Evolutionary conservation across 768 basidiomycete genomes (phyloP).

Genomic region (Agrocybe pediades): DNA sequence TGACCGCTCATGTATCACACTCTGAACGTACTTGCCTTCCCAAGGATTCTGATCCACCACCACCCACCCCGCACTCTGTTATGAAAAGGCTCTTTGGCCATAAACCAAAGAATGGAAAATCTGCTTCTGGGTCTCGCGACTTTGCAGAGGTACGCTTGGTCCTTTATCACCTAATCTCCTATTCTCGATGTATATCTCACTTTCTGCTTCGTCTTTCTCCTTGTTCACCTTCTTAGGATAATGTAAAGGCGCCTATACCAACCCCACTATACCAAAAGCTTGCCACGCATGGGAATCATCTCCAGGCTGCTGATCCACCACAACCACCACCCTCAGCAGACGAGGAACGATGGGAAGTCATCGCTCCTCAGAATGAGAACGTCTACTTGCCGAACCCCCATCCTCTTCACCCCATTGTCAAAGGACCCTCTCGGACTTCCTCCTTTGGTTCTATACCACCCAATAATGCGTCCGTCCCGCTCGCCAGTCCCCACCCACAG

Average conservation of each 20-base stretch:
- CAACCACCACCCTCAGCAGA: slow-evolving; percentile 19
- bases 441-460: slow-evolving; percentile 49
- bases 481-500: slow-evolving; percentile 33
- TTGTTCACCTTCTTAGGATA: slow-evolving; percentile 14
- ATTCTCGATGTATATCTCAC: slow-evolving; percentile 1
- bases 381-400: slow-evolving; percentile 23
- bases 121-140: slow-evolving; percentile 35
- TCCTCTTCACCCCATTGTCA: slow-evolving; percentile 24
- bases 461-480: slow-evolving; percentile 36
- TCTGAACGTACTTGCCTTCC: background rate
- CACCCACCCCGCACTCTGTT: background rate
- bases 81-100: slow-evolving; percentile 68
- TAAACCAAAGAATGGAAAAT: slow-evolving; percentile 30
- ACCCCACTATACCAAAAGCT: slow-evolving; percentile 43
- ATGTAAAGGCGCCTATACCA: slow-evolving; percentile 15
- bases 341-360: slow-evolving; percentile 51
- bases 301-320: slow-evolving; percentile 6
- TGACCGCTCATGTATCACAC: background rate
- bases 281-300: slow-evolving; percentile 30
- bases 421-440: slow-evolving; percentile 48
- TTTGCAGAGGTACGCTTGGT: slow-evolving; percentile 34
- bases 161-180: background rate
- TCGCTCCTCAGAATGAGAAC: slow-evolving; percentile 30
- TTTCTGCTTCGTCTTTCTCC: background rate
- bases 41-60: background rate